phyloP scores from a whole-genome alignment of 768 basidiomycete species.

The Udeniomyces megalosporus region DNA sequence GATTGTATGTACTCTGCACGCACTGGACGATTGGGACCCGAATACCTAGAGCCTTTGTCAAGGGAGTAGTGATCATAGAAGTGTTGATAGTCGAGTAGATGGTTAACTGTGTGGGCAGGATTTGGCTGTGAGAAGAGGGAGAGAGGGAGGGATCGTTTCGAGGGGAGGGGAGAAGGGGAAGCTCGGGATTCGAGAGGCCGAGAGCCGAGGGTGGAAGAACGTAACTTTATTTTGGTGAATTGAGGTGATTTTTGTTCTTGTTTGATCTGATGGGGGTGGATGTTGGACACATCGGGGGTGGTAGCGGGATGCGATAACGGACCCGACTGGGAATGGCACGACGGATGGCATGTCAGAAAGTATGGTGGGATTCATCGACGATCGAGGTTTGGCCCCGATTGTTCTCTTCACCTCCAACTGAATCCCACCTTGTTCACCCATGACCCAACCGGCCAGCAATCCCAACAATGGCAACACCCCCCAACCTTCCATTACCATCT shows the following conservation, averaged over 20 bases:
- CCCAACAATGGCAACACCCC: too few relatives aligned
- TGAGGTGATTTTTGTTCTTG: background rate
- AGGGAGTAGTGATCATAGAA: slow-evolving; percentile 18
- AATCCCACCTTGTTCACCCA: too few relatives aligned
- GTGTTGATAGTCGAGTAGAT: background rate
- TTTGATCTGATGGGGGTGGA: background rate
- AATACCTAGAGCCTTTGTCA: slow-evolving; percentile 25
- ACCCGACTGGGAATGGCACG: background rate
- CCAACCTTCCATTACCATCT: too few relatives aligned
- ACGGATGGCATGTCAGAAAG: too few relatives aligned
- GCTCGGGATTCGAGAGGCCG: background rate
- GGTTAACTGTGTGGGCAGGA: background rate
- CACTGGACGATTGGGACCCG: slow-evolving; percentile 47
- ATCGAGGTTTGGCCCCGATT: too few relatives aligned
- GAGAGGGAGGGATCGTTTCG: background rate
- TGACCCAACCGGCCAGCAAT: too few relatives aligned
- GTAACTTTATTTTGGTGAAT: too few relatives aligned
- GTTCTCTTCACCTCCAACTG: too few relatives aligned
- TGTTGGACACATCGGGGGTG: too few relatives aligned
- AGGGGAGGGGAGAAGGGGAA: background rate
- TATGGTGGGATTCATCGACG: too few relatives aligned
- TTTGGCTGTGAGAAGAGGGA: background rate
- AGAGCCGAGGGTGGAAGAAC: background rate
- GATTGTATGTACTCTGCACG: background rate
- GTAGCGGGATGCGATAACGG: too few relatives aligned